Conservation (phyloP, 2,329 filamentous ascomycete genomes). For the Exophiala spinifera region DNA sequence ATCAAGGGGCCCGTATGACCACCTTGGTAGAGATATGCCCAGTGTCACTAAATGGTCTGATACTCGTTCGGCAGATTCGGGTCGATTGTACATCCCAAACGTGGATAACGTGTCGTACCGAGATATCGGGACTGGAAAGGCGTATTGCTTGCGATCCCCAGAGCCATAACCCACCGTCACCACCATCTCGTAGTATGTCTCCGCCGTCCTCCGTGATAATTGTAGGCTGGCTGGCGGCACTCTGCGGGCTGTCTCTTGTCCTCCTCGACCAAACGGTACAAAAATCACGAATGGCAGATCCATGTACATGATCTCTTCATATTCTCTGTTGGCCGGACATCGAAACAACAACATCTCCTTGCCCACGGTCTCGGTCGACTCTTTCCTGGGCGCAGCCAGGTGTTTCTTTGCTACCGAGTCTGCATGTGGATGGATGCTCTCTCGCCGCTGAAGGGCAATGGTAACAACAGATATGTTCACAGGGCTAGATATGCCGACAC, state of each 20-base stretch:
- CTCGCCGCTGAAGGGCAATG: conserved; percentile 87
- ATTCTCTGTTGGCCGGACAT: conserved; percentile 77
- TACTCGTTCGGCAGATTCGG: conserved; percentile 79
- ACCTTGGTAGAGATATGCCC: conserved; percentile 85
- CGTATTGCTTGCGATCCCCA: conserved; percentile 81
- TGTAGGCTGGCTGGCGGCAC: conserved; percentile 91
- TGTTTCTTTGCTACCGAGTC: conserved; percentile 92
- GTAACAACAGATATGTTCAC: conserved; percentile 90
- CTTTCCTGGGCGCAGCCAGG: conserved; percentile 82
- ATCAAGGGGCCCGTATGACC: conserved; percentile 94
- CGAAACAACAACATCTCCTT: conserved; percentile 93
- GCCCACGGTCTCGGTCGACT: conserved; percentile 87
- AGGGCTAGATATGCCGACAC: conserved; percentile 78
- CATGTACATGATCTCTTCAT: conserved; percentile 89
- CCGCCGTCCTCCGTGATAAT: conserved; percentile 85
- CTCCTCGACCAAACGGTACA: conserved; percentile 88
- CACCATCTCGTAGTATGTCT: conserved; percentile 95
- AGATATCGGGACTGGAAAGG: conserved; percentile 84
- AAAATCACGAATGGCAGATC: conserved; percentile 96
- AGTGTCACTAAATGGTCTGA: conserved; percentile 88
- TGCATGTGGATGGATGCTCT: conserved; percentile 94
- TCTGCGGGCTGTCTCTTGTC: conserved; percentile 81
- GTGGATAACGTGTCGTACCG: conserved; percentile 96
- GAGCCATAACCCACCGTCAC: conserved; percentile 92
- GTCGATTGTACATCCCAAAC: conserved; percentile 99